Percentiles rank a stretch among this genome's conserved stretches.
phyloP scores from a whole-genome alignment of 352 stramenopile species.

The Elongisporangium undulatum region DNA sequence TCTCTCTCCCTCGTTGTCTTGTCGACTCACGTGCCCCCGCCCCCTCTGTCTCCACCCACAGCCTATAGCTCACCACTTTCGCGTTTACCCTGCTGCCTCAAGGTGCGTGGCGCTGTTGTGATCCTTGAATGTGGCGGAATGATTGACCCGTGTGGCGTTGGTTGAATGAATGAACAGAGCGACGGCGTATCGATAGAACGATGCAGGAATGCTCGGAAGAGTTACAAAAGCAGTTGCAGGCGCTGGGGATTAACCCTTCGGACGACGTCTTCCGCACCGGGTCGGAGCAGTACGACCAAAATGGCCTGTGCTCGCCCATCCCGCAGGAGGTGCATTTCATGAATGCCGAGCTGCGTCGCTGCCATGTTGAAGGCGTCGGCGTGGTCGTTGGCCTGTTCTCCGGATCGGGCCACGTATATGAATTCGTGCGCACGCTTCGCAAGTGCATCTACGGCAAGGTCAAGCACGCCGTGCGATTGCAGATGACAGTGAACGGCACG shows the following conservation, averaged over 20 bases:
- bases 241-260: slow-evolving; percentile 74
- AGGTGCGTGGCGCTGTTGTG: background rate
- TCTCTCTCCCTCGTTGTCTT: background rate
- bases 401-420: slow-evolving; percentile 74
- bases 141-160: background rate
- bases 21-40: background rate
- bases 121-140: background rate
- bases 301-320: slow-evolving; percentile 76
- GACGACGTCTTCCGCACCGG: slow-evolving; percentile 82
- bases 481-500: slow-evolving; percentile 64
- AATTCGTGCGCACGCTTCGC: slow-evolving; percentile 81
- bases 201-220: slow-evolving; percentile 67
- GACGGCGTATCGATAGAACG: background rate
- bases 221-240: slow-evolving; percentile 73
- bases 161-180: background rate
- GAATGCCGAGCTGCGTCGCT: slow-evolving; percentile 78
- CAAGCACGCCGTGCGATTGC: slow-evolving; percentile 82
- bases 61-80: background rate
- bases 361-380: slow-evolving; percentile 68
- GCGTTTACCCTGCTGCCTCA: background rate
- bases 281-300: slow-evolving; percentile 70
- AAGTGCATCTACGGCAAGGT: slow-evolving; percentile 89
- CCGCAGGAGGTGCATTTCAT: slow-evolving; percentile 85
- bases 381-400: slow-evolving; percentile 80
- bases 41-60: background rate